Conservation (phyloP, 768 basidiomycete genomes). For the Amanita subjunquillea region DNA sequence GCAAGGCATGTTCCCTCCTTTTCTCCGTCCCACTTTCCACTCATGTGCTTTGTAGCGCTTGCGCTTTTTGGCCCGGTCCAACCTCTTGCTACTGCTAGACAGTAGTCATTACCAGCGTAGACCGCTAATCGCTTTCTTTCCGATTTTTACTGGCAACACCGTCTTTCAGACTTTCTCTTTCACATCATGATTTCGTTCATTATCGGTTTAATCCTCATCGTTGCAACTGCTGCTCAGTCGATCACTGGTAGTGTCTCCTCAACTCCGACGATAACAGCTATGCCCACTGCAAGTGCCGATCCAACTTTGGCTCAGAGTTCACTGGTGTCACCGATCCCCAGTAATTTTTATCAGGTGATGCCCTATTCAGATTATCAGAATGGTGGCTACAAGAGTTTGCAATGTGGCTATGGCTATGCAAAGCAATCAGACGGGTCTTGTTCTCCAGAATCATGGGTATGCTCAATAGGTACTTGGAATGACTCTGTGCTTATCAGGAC, state of each 20-base stretch:
- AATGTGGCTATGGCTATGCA: conserved; percentile 62
- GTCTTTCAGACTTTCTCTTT: conserved; percentile 29
- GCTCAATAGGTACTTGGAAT: conserved; percentile 10
- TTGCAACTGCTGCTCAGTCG: conserved; percentile 48
- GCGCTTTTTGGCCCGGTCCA: conserved; percentile 30
- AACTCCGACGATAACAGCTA: conserved; percentile 20
- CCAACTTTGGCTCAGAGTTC: conserved; percentile 15
- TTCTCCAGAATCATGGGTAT: conserved; percentile 46
- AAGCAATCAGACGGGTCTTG: conserved; percentile 51
- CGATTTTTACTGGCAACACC: conserved; percentile 23
- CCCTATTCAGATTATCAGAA: conserved; percentile 48
- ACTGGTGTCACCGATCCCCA: conserved; percentile 15
- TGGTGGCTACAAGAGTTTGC: conserved; percentile 57
- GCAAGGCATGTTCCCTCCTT: conserved; percentile 25
- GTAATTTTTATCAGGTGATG: conserved; percentile 37
- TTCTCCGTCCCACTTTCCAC: conserved; percentile 18
- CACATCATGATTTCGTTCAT: conserved; percentile 55
- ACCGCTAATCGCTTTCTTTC: conserved; percentile 42
- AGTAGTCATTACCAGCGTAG: conserved; percentile 57
- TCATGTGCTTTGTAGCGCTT: conserved; percentile 24
- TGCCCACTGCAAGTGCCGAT: conserved; percentile 11
- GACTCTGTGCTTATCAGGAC: conserved; percentile 2
- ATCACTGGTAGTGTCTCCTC: conserved; percentile 32
- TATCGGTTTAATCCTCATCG: conserved; percentile 47
- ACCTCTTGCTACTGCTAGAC: conserved; percentile 51